Base-by-base conservation (phyloP, 2,329 filamentous ascomycete genomes). In the Neophaeococcomyces mojaviensis region DNA sequence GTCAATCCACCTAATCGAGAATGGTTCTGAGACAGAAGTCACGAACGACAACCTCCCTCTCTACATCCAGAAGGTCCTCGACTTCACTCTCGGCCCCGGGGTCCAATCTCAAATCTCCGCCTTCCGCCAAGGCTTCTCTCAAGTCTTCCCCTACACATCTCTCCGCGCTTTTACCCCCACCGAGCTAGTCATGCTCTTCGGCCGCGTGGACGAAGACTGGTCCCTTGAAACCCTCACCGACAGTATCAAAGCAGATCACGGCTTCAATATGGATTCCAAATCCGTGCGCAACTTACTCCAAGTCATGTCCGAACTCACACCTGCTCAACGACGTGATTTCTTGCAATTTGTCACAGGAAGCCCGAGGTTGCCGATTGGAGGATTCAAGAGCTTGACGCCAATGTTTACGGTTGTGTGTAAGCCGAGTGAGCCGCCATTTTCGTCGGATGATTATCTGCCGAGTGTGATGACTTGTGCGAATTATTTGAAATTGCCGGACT, bases 391-490 rank as follows among this genome's bases (percentile, higher is more conserved):
- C 64, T 79, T 98, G 51, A 97, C 88, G 2, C 92, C 92, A 16
- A 96, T 97, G 83, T 97, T 98, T 64, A 98, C 92, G 2, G 92
- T 98, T 52, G 92, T 98, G 35, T 97, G 92, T 76, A 96, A 96
- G 67, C 90, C 90, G n/a, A 94, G 87, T 65, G 92, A 98, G 62
- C 81, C 88, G 13, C 92, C 92, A 1, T 92, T 89, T 64, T 84
- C 83, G 3, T 90, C 90, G 3, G 92, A 98, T 61, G 92, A 98
- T 69, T 98, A 97, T 60, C 77, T 98, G n/a, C 92, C 94, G 10
- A 97, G 89, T 63, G 94, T 98, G 64, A 98, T 98, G 94, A 98
- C 94, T 9, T 98, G 94, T 64, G 92, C 95, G 67, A 98, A 98
- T 67, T 98, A 98, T 64, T 79, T 98, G 59, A 98, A 98, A 69